Base-by-base conservation (phyloP, 192 early-diverging fungal species). In the Borealophlyctis nickersoniae region DNA sequence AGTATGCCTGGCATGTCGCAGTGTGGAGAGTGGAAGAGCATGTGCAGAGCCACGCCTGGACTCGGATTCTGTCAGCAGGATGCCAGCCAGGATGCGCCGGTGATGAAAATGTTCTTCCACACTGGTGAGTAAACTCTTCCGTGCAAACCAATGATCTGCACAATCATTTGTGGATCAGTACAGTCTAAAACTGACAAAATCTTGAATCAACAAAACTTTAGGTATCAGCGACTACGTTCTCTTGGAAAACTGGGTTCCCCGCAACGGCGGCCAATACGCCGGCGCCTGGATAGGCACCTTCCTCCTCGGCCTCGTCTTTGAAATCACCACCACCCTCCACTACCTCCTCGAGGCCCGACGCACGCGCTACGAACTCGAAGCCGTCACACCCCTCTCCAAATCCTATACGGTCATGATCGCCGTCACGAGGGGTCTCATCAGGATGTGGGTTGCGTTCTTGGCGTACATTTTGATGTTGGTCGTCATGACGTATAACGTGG, bases 21-120 rank as follows among this genome's bases (percentile, higher is more conserved):
- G 59, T 87, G 86, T 50, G 66, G 33, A 3, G 55, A 68, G n/a
- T 85, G 70, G 60, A 77, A 74, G 29, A 34, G 63, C 0, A 76
- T 85, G 71, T 87, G 86, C 59, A 51, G 69, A 0, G 53, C 64
- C 16, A 54, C 49, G 2, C 72, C 78, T 22, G 36, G 39, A 48
- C 55, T 74, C 52, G 36, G 29, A 36, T 33, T 27, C 36, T 62
- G 67, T 19, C 52, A 16, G 26, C 9, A n/a, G 34, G 4, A 36
- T 27, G 36, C 65, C 58, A 36, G 35, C 65, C 63, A 3, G n/a
- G 56, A 56, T 28, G 61, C 60, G 2, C 83, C 84, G 27, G 52
- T 60, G 9, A 89, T 89, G 87, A 64, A 66, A 55, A 86, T 89
- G 87, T 87, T 69, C 51, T 87, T 88, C 72, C 87, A 89, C 62